These are phyloP conservation scores for Mycosarcoma mackinlayi DNA, from an alignment of 1,284 basidiomycete genomes.

Conservation along the genomic window DNA sequence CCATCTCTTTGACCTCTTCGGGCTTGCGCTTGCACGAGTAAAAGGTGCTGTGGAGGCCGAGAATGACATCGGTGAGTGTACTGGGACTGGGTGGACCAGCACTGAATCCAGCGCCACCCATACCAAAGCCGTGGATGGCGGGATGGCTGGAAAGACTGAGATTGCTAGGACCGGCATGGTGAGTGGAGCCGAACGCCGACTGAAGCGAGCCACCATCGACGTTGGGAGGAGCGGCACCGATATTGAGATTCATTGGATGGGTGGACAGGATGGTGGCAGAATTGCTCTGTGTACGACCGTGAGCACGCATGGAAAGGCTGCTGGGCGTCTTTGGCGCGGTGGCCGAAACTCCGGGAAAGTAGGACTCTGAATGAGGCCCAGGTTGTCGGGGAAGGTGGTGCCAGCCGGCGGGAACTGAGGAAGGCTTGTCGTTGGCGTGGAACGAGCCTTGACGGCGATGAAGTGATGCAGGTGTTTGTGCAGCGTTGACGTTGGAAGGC, in stretches of 20 bases:
- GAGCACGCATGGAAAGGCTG: conserved; percentile 38
- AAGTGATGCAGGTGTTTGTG: conserved; percentile 7
- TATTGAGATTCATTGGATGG: conserved; percentile 34
- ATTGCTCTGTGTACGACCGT: conserved; percentile 36
- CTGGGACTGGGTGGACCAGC: conserved; percentile 63
- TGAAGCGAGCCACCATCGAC: conserved; percentile 29
- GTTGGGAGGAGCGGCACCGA: conserved; percentile 22
- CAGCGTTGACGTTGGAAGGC: not conserved
- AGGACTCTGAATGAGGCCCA: conserved; percentile 46
- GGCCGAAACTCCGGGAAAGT: conserved; percentile 42
- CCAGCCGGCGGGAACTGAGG: conserved; percentile 29
- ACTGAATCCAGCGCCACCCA: conserved; percentile 29
- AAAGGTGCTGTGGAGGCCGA: conserved; percentile 64
- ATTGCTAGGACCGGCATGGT: conserved; percentile 23
- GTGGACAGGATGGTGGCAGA: conserved; percentile 14
- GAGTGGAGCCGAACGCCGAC: conserved; percentile 22
- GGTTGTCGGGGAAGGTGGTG: conserved; percentile 55
- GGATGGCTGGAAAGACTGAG: conserved; percentile 41
- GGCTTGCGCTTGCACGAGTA: conserved; percentile 65
- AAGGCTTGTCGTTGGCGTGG: conserved; percentile 26
- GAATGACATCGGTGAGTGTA: conserved; percentile 66
- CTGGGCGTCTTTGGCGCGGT: conserved; percentile 36
- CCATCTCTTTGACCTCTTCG: conserved; percentile 64
- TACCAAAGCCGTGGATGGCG: conserved; percentile 32
- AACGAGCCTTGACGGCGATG: conserved; percentile 32